Conservation (phyloP, 2,329 filamentous ascomycete genomes). For the Fusarium sororula region DNA sequence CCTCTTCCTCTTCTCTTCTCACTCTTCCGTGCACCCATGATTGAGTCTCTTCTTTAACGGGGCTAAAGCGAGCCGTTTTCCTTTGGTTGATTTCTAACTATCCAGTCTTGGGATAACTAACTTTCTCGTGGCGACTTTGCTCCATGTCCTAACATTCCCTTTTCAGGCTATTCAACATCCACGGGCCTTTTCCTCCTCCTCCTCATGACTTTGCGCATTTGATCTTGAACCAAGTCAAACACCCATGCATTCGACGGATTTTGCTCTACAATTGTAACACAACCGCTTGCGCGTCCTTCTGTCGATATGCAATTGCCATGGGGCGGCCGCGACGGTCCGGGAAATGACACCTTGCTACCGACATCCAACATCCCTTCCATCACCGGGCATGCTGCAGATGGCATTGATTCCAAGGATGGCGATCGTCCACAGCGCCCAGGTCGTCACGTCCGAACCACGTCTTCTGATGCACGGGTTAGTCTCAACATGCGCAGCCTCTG, state of each 20-base stretch:
- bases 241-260: slow-evolving; percentile 35
- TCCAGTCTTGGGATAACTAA: slow-evolving; percentile 1
- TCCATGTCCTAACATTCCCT: slow-evolving; percentile 29
- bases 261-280: slow-evolving; percentile 28
- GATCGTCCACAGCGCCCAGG: slow-evolving; percentile 43
- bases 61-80: slow-evolving; percentile 21
- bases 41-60: slow-evolving; percentile 1
- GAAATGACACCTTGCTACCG: slow-evolving; percentile 47
- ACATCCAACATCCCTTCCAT: slow-evolving; percentile 48
- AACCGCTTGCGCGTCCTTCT: slow-evolving; percentile 25
- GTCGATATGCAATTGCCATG: slow-evolving; percentile 52
- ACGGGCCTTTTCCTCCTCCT: slow-evolving; percentile 12
- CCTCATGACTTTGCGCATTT: slow-evolving; percentile 40
- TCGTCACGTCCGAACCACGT: slow-evolving; percentile 59
- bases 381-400: slow-evolving; percentile 41
- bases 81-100: slow-evolving; percentile 18
- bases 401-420: slow-evolving; percentile 35
- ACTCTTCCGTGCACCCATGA: slow-evolving; percentile 22
- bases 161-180: slow-evolving; percentile 2
- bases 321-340: slow-evolving; percentile 46
- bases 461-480: slow-evolving; percentile 64
- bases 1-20: slow-evolving; percentile 27
- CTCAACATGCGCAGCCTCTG: not conserved
- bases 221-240: slow-evolving; percentile 19
- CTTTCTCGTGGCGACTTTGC: slow-evolving; percentile 21